Base-by-base conservation (phyloP, 1,284 basidiomycete genomes). In the Moniliella sp. region DNA sequence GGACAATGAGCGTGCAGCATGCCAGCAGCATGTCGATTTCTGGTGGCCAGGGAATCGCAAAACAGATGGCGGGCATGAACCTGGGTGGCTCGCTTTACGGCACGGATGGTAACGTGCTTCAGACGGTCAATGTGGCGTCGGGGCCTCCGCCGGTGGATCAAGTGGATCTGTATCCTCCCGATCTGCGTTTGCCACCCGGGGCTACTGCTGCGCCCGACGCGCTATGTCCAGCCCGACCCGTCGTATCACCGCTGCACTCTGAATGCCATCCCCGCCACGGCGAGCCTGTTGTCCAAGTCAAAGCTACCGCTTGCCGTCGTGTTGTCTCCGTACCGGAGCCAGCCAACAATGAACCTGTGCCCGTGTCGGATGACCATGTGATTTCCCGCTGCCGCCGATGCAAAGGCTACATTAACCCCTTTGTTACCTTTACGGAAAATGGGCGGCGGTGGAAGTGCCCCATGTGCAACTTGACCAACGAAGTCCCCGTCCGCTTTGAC, bases 391-490 rank as follows among this genome's bases (percentile, higher is more conserved):
- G 91, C 65, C 73, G 91, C 42, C 74, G 91, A 25, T 97, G 91
- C 70, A 73, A 91, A 53, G 82, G 83, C 27, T 97, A 97, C 65
- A 97, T 99, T 65, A 94, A 97, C 61, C 88, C 91, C 3, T 99
- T 82, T 57, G 86, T 94, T 25, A 82, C 84, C 48, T 99, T 97
- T 61, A 84, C 93, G 56, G 91, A 99, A 59, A 84, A 84, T 40
- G 91, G 91, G 18, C 86, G 84, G 63, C 73, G 86, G 68, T 94
- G 91, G 91, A 81, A 91, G 61, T 99, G 91, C 63, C 93, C 83
- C 66, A 86, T 97, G 83, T 99, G 91, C 64, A 82, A 78, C 52
- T 76, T 97, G 70, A 80, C 80, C 37, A 99, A 99, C 62, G 91
- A 99, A 63, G 88, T 97, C 1, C 91, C 91, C 5, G 86, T 94